Base-by-base conservation (phyloP, 805 yeast species). In the Candida sanyiensis region DNA sequence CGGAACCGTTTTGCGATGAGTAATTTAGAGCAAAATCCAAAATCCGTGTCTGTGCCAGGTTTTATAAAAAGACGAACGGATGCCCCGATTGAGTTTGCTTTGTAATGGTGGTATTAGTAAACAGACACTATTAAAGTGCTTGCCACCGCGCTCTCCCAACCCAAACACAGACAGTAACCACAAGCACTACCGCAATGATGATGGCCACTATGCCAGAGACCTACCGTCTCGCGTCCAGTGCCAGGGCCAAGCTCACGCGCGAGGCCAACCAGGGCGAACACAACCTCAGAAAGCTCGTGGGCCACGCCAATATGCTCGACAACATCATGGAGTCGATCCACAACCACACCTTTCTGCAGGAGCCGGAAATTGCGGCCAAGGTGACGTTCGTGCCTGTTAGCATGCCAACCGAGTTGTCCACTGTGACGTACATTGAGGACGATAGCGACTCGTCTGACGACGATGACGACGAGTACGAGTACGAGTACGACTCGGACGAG, bases 271-370 rank as follows among this genome's bases (percentile, higher is more conserved):
- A 43, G 21, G 43, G 44, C 6, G 59, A 55, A 25, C 58, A 47
- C 26, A 41, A 52, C 31, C 34, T 55, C 16, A 41, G 59, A 35
- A 30, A 40, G 11, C 35, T 55, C 11, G 57, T 55, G 3, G 44
- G 48, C 12, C 59, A 55, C 41, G 59, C 59, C 5, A 55, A 55
- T 36, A 23, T 55, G 24, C 35, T 55, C 6, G 59, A 55, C 24
- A 38, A 47, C 32, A 32, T 55, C 6, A 45, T 52, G 51, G 59
- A 52, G 10, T 41, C 18, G 16, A 53, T 55, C 26, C 49, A 48
- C 13, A 32, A 39, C n/a, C 47, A 44, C 26, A 40, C 18, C 36
- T 40, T 8, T 43, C 43, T 20, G n/a, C n/a, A n/a, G n/a, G 33
- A 13, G 28, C 35, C 7, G 37, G 37, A 28, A 40, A 32, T 13